Evolutionary conservation across 352 stramenopile genomes (phyloP), one percentile per base, ranked within the genome.

Genomic region (Phytophthora citrophthora): DNA sequence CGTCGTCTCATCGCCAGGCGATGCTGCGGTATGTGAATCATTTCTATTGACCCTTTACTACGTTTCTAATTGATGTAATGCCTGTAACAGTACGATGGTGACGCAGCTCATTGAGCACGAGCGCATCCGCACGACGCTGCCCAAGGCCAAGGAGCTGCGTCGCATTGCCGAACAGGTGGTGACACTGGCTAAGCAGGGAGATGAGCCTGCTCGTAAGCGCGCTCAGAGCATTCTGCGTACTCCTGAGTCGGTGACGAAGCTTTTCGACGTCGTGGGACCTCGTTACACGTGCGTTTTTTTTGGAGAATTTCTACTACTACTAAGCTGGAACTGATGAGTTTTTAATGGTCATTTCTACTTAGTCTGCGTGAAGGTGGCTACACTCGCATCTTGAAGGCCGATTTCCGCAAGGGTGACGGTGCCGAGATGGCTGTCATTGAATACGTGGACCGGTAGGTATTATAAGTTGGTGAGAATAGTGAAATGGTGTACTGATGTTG

Each of bases 361-460:
- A 81, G 73, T 29, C 47, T 74, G 36, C 88, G 91, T 41, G 83
- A 91, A 54, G 91, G 97, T 13, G 97, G 97, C 50, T 99, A 99
- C 84, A 99, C 96, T 39, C 86, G 97, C 54, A 89, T 99, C 26
- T 71, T 99, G 60, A 99, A 99, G 81, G 84, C 87, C 27, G 89
- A 97, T 58, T 95, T 93, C 47, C 89, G 96, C 49, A 82, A 81
- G 57, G 96, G 96, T 50, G 96, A 99, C 70, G 96, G 96, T 55
- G 96, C 97, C 54, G 93, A 98, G 53, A 99, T 99, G 97, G 94
- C 95, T 12, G 71, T 99, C 18, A 98, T 99, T 77, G 97, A 99
- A 88, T 99, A 98, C 83, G 91, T 99, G 18, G 97, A 99, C 69
- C 86, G 90, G 88, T 95, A 70, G 41, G 75, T 34, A 12, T 10